Evolutionary conservation across 768 basidiomycete genomes (phyloP).

Genomic region (Serendipita sp.): DNA sequence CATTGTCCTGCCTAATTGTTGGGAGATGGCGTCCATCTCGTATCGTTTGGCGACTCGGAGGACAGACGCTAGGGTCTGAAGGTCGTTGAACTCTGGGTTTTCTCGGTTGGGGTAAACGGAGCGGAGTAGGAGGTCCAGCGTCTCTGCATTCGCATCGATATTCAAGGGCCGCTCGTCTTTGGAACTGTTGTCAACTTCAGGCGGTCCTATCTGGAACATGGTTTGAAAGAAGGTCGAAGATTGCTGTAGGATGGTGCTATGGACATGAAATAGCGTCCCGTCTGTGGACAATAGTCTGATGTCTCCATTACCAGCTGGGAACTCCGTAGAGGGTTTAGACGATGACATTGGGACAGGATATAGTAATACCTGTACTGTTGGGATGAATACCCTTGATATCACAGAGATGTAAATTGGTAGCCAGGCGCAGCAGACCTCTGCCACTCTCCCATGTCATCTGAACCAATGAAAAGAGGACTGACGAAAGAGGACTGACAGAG

Average conservation of each 20-base stretch:
- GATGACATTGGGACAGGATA: not conserved
- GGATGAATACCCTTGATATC: too few species aligned
- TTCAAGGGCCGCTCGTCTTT: not conserved
- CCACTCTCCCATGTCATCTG: too few species aligned
- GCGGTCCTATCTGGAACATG: not conserved
- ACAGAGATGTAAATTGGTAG: too few species aligned
- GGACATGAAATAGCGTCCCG: not conserved
- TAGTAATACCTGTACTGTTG: too few species aligned
- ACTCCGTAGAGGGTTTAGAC: not conserved
- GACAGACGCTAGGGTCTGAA: not conserved
- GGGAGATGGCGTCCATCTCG: not conserved
- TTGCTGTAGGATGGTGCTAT: not conserved
- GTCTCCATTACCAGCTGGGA: not conserved
- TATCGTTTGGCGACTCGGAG: not conserved
- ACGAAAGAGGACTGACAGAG: too few species aligned
- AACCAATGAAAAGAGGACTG: too few species aligned
- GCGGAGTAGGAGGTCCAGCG: not conserved
- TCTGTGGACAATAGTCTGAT: not conserved
- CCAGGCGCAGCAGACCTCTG: too few species aligned
- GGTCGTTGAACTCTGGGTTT: not conserved
- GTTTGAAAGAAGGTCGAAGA: not conserved
- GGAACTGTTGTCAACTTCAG: not conserved
- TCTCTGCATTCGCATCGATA: not conserved
- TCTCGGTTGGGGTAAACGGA: not conserved
- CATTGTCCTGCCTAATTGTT: not conserved